Percentiles rank a stretch among this genome's conserved stretches.
phyloP scores from a whole-genome alignment of 2,329 filamentous ascomycete species.

The Cordyceps cateniannulata region DNA sequence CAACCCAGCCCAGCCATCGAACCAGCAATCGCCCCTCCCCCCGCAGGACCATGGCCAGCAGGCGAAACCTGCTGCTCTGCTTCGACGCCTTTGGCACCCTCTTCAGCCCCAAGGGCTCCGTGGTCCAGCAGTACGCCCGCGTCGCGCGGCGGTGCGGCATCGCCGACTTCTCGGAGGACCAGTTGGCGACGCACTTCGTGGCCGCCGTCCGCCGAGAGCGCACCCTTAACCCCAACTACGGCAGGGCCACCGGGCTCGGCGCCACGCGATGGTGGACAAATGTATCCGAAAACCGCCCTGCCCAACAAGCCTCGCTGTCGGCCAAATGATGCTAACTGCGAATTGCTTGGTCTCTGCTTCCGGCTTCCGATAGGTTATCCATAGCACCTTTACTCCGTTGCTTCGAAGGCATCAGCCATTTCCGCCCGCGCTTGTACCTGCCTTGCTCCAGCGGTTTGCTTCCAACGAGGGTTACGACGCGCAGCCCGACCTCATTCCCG shows the following conservation, averaged over 20 bases:
- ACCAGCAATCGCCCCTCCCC: neutral
- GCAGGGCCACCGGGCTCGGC: conserved; percentile 43
- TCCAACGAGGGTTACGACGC: conserved; percentile 46
- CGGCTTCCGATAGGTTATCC: conserved; percentile 40
- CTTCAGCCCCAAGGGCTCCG: conserved; percentile 43
- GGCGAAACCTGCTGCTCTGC: conserved; percentile 46
- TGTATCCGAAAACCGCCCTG: conserved; percentile 27
- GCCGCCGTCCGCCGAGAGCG: conserved; percentile 42
- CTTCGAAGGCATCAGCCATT: conserved; percentile 25
- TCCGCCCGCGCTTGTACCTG: conserved; percentile 38
- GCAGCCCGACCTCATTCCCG: conserved; percentile 37
- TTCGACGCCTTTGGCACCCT: conserved; percentile 63
- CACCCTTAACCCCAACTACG: conserved; percentile 51
- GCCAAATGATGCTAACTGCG: neutral
- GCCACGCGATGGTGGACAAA: conserved; percentile 54
- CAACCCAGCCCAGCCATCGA: neutral
- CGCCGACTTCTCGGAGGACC: conserved; percentile 31
- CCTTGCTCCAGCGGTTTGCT: conserved; percentile 46
- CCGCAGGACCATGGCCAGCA: neutral
- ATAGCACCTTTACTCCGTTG: conserved; percentile 43
- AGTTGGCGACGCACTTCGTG: conserved; percentile 28
- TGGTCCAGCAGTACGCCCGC: conserved; percentile 47
- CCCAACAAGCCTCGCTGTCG: neutral
- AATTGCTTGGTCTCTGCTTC: neutral
- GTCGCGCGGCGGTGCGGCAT: conserved; percentile 46